A percentile compares a stretch with the other conserved stretches of the same genome.
These are phyloP conservation scores for Kwoniella dejecticola DNA, from an alignment of 768 basidiomycete species.

Conservation along the genomic window DNA sequence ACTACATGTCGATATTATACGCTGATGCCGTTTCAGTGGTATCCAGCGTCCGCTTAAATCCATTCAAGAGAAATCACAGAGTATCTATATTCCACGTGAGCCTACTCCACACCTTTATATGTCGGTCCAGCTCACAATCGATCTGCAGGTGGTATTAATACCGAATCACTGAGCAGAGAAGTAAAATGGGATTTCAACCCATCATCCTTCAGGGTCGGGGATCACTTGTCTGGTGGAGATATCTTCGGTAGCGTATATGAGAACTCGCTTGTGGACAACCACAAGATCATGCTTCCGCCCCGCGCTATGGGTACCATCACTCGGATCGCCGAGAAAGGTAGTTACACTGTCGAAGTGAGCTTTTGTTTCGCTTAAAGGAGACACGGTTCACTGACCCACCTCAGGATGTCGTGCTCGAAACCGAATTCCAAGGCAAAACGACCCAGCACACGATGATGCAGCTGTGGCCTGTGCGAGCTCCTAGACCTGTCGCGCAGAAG, in stretches of 20 bases:
- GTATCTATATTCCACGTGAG: constrained; percentile 88
- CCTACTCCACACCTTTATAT: neutral
- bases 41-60: constrained; percentile 86
- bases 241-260: constrained; percentile 94
- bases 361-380: neutral
- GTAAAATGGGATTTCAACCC: constrained; percentile 96
- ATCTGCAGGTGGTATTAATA: constrained; percentile 82
- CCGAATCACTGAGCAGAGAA: constrained; percentile 83
- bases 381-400: neutral
- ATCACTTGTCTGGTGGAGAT: constrained; percentile 96
- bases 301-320: constrained; percentile 94
- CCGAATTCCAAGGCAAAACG: constrained; percentile 93
- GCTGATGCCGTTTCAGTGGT: constrained; percentile 58
- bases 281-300: constrained; percentile 95
- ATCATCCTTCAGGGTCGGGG: constrained; percentile 79
- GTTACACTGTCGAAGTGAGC: constrained; percentile 83
- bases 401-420: constrained; percentile 92
- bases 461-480: constrained; percentile 97
- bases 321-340: constrained; percentile 87
- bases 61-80: constrained; percentile 94
- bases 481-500: constrained; percentile 93
- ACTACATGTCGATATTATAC: neutral
- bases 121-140: neutral
- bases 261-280: constrained; percentile 93
- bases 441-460: constrained; percentile 97